Percentiles rank a stretch among this genome's conserved stretches.
Conservation (phyloP, 2,329 filamentous ascomycete genomes). For the Fusarium odoratissimum region DNA sequence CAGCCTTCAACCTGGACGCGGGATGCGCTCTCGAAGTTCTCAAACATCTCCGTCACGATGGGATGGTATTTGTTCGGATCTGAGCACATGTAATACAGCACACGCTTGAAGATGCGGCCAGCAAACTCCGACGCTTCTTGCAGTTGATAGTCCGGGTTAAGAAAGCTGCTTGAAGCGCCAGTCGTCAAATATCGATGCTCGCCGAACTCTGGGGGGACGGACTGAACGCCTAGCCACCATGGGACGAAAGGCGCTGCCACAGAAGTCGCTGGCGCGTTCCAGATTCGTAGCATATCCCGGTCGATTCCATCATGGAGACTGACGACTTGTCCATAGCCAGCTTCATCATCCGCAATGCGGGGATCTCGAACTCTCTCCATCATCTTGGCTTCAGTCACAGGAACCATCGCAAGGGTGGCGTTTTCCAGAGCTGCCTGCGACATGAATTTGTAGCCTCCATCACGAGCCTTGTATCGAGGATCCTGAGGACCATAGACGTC, state of each 20-base stretch:
- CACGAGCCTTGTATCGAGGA: constrained; percentile 36
- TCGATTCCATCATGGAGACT: constrained; percentile 29
- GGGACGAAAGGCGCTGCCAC: constrained; percentile 38
- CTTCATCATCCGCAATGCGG: constrained; percentile 40
- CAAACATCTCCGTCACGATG: constrained; percentile 22
- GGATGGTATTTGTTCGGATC: constrained; percentile 36
- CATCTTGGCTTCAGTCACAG: constrained; percentile 37
- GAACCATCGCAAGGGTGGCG: constrained; percentile 34
- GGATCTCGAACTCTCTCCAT: constrained; percentile 39
- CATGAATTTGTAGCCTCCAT: constrained; percentile 44
- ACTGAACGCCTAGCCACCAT: constrained; percentile 40
- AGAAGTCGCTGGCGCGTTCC: constrained; percentile 36
- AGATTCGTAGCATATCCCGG: constrained; percentile 34
- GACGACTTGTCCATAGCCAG: constrained; percentile 39
- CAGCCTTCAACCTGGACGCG: constrained; percentile 25
- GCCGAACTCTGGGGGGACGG: constrained; percentile 34
- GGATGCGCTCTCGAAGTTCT: constrained; percentile 30
- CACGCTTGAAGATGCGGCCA: constrained; percentile 36
- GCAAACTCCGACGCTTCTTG: constrained; percentile 41
- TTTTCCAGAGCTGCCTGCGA: constrained; percentile 39
- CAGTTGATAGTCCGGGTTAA: constrained; percentile 40
- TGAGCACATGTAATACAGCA: constrained; percentile 42
- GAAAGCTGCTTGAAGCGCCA: constrained; percentile 39
- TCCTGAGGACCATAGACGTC: constrained; percentile 37
- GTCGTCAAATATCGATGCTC: constrained; percentile 40